Conservation (phyloP, 2,329 filamentous ascomycete genomes). For the Cercospora zeina region DNA sequence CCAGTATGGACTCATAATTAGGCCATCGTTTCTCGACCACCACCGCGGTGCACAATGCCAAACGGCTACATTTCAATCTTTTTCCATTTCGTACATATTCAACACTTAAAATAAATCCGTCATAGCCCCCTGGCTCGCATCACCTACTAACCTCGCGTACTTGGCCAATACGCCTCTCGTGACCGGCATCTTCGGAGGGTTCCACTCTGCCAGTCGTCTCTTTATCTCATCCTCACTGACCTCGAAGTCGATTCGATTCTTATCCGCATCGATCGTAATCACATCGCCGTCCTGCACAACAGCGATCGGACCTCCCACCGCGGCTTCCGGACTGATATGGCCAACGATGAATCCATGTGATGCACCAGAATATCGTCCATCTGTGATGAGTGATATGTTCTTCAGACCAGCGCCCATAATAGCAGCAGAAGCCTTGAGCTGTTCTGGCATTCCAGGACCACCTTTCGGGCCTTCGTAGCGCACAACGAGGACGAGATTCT, state of each 20-base stretch:
- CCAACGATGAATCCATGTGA: constrained; percentile 92
- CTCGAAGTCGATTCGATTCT: constrained; percentile 70
- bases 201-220: constrained; percentile 66
- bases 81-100: not conserved
- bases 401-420: constrained; percentile 89
- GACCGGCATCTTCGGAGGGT: constrained; percentile 67
- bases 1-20: no score
- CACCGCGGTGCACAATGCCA: not conserved
- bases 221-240: constrained; percentile 70
- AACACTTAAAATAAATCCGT: constrained; percentile 65
- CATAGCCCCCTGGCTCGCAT: constrained; percentile 88
- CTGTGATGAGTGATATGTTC: constrained; percentile 88
- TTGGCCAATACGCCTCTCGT: constrained; percentile 85
- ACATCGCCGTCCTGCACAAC: constrained; percentile 77
- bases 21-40: not conserved
- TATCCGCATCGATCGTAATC: constrained; percentile 82
- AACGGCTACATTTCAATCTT: not conserved
- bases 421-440: constrained; percentile 81
- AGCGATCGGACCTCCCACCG: constrained; percentile 83
- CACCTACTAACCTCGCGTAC: constrained; percentile 82
- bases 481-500: constrained; percentile 86
- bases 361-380: constrained; percentile 85
- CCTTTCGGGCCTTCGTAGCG: constrained; percentile 93
- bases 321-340: constrained; percentile 88
- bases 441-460: constrained; percentile 94